Evolutionary conservation across 495 filamentous ascomycete genomes (phyloP), one percentile per base, ranked within the genome.

Genomic region (Xylaria sp.): DNA sequence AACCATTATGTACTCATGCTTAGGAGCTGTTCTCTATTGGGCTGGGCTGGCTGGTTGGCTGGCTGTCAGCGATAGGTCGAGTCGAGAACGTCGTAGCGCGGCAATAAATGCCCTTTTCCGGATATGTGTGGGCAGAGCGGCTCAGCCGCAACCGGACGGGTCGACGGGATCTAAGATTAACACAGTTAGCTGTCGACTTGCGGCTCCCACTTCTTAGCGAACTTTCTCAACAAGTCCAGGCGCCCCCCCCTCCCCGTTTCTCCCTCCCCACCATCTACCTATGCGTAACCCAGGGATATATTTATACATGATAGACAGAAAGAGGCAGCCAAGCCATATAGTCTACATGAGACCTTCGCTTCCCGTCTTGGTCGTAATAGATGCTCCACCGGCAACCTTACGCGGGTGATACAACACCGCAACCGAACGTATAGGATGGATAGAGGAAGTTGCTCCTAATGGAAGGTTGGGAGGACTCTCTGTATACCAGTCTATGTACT

Each of bases 301-400:
- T 58, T 24, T 29, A 24, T 44, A 46, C 33, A 35, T 1, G 11
- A 53, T 67, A 11, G 11, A 53, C 55, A 11, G 15, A 15, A 35
- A 57, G 26, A 53, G 26, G 52, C 26, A 65, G 43, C 41, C 43
- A 50, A 52, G 24, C 61, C 61, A 7, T n/a, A 15, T 14, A 15
- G 21, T 19, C 15, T 15, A 24, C 63, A 31, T 46, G 63, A 46
- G 64, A 33, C 35, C 46, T 17, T 69, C 67, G 67, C 40, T 69
- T 48, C 26, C 41, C 53, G 41, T 57, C n/a, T 21, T 29, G 21
- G 37, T 40, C 21, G 59, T 5, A 43, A 29, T 62, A 35, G 14
- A 59, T 37, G 15, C 59, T 17, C 59, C 37, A 43, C 35, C 43
- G n/a, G 35, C 59, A 41, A 61, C 35, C 17, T 5, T 61, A 40